Percentiles rank a stretch among this genome's conserved stretches.
These are phyloP conservation scores for Scheffersomyces parashehatae DNA, from an alignment of 1,139 yeast species.

Conservation along the genomic window DNA sequence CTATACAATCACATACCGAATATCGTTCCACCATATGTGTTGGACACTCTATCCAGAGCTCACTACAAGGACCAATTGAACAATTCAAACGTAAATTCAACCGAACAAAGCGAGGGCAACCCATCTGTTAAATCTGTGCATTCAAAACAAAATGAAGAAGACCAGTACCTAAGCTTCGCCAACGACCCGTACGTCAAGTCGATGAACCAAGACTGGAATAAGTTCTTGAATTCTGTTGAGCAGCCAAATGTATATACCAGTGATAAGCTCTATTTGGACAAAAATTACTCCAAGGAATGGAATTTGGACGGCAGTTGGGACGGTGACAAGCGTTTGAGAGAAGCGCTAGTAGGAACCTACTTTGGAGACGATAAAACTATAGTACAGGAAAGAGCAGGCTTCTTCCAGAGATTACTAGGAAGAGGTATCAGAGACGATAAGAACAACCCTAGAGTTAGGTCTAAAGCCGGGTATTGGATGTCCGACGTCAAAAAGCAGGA, in stretches of 20 bases:
- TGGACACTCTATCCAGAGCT: conserved; percentile 53
- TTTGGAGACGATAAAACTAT: conserved; percentile 9
- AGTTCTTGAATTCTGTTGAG: conserved; percentile 35
- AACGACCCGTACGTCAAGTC: conserved; percentile 43
- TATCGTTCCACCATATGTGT: conserved; percentile 57
- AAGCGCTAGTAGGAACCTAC: conserved; percentile 48
- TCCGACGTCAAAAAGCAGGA: conserved; percentile 62
- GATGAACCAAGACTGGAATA: conserved; percentile 41
- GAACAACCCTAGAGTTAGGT: conserved; percentile 40
- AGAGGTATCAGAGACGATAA: conserved; percentile 11
- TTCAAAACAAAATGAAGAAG: conserved; percentile 23
- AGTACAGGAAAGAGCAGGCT: conserved; percentile 2
- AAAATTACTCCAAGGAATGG: conserved; percentile 18
- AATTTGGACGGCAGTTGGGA: conserved; percentile 57
- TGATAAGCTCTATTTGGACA: conserved; percentile 26
- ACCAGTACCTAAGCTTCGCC: conserved; percentile 34
- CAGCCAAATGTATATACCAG: conserved; percentile 38
- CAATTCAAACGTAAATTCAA: conserved; percentile 29
- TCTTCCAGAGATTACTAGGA: background rate
- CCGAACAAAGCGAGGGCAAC: conserved; percentile 7
- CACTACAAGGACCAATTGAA: conserved; percentile 40
- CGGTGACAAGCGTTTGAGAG: conserved; percentile 63
- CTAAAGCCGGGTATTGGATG: conserved; percentile 70
- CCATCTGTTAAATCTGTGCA: conserved; percentile 8
- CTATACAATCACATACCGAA: conserved; percentile 41